Percentiles rank a stretch among this genome's conserved stretches.
phyloP scores from a whole-genome alignment of 129 eudicot genomes.

The Calendula officinalis region DNA sequence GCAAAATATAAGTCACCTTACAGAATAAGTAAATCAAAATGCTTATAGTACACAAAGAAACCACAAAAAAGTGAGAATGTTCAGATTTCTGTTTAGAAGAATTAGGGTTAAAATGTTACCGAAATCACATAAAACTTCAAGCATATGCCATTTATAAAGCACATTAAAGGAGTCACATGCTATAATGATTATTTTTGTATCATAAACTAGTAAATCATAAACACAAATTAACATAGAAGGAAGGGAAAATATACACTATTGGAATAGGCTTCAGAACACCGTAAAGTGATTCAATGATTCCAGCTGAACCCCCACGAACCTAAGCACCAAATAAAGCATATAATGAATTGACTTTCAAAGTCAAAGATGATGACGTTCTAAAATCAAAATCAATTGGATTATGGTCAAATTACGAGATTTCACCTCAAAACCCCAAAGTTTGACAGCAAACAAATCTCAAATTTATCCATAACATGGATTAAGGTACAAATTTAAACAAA shows the following conservation, averaged over 20 bases:
- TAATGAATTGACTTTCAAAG: neutral
- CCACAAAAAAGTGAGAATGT: conserved; percentile 1
- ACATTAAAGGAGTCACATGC: neutral
- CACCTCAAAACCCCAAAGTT: neutral
- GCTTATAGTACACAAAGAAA: conserved; percentile 11
- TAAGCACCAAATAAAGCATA: conserved; percentile 18
- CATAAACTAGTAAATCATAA: neutral
- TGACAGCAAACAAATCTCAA: neutral
- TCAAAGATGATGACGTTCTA: neutral
- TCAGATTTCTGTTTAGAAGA: neutral
- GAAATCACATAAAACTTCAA: neutral
- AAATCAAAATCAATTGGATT: neutral
- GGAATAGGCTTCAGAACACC: conserved; percentile 72
- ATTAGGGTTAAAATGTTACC: neutral
- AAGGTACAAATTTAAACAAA: neutral
- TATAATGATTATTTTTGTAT: too few species aligned
- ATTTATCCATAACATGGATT: neutral
- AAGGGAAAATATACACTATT: conserved; percentile 41
- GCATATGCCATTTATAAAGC: neutral
- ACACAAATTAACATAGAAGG: neutral
- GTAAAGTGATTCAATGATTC: conserved; percentile 69
- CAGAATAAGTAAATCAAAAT: conserved; percentile 1
- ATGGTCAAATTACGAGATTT: neutral
- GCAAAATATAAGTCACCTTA: conserved; percentile 1
- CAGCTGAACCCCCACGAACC: conserved; percentile 97